Base-by-base conservation (phyloP, 2,329 filamentous ascomycete species). In the Ceratocystis papillata region DNA sequence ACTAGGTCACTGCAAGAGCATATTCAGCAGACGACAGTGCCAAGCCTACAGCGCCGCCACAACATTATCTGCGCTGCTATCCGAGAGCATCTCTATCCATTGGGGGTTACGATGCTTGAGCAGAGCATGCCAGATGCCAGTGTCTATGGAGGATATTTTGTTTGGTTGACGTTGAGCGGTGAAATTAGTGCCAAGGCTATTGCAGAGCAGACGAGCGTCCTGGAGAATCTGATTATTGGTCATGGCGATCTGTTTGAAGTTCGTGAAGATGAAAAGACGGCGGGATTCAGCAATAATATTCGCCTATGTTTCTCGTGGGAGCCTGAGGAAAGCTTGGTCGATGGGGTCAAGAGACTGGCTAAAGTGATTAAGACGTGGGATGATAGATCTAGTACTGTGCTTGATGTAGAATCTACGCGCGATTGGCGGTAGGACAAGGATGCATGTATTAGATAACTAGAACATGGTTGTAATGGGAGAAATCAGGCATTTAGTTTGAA, bases 61-160 rank as follows among this genome's bases (percentile, higher is more conserved):
- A 70, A 69, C 22, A 73, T 77, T 1, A 80, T 93, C 72, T 78
- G 85, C 68, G 70, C 74, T 1, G 83, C 86, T 0, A 81, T 94
- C 28, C 73, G 79, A 46, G 73, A 79, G 63, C 74, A 87, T 61
- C 77, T 95, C 1, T 72, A 80, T 0, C 87, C 87, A 0, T 76
- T 88, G 0, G 87, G 86, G 1, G 81, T 88, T 66, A 33, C 63
- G 33, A 73, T 78, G 44, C 72, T 73, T 33, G 73, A 76, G 70
- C 70, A 72, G 20, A 74, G 71, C 15, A 75, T 81, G 65, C 71
- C 74, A 1, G 73, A 77, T 65, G 74, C 77, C 44, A 73, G 77
- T 2, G 74, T 86, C 2, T 87, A 86, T 37, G 91, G 91, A 0
- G 91, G 91, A 0, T 96, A 93, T 73, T 96, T 96, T 73, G 78